phyloP scores from a whole-genome alignment of 176 grass and related monocot genomes.

The Oryza australiensis region DNA sequence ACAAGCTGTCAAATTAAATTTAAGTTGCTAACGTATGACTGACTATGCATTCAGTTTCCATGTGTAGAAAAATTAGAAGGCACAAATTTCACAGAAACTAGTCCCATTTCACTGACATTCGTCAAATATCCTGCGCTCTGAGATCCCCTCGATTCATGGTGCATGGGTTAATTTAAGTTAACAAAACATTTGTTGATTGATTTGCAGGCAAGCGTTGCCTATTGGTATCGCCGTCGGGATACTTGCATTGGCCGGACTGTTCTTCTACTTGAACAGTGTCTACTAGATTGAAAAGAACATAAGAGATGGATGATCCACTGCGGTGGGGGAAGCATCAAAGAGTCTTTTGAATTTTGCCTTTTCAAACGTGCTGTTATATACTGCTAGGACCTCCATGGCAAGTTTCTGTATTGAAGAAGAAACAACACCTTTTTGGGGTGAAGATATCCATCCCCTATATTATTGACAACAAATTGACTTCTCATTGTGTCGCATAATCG shows the following conservation, averaged over 20 bases:
- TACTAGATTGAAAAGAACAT: conserved; percentile 37
- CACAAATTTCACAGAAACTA: background rate
- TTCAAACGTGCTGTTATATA: background rate
- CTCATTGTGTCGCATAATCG: background rate
- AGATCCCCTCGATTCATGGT: background rate
- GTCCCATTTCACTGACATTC: background rate
- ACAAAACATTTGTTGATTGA: background rate
- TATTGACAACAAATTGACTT: background rate
- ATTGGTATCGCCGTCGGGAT: conserved; percentile 59
- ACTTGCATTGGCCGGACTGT: conserved; percentile 54
- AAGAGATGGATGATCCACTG: background rate
- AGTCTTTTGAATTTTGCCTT: conserved; percentile 14
- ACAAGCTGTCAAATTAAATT: background rate
- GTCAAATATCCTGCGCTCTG: background rate
- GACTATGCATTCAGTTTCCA: background rate
- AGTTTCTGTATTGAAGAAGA: background rate
- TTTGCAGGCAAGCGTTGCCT: conserved; percentile 71
- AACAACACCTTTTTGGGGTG: background rate
- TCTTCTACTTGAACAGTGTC: conserved; percentile 77
- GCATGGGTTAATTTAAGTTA: background rate
- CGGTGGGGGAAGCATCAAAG: background rate
- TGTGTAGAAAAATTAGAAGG: background rate
- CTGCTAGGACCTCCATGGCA: background rate
- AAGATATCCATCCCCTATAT: background rate
- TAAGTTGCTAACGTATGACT: background rate